Percentiles rank a stretch among this genome's conserved stretches.
Conservation (phyloP, 2,329 filamentous ascomycete species). For the Sclerotinia trifoliorum region DNA sequence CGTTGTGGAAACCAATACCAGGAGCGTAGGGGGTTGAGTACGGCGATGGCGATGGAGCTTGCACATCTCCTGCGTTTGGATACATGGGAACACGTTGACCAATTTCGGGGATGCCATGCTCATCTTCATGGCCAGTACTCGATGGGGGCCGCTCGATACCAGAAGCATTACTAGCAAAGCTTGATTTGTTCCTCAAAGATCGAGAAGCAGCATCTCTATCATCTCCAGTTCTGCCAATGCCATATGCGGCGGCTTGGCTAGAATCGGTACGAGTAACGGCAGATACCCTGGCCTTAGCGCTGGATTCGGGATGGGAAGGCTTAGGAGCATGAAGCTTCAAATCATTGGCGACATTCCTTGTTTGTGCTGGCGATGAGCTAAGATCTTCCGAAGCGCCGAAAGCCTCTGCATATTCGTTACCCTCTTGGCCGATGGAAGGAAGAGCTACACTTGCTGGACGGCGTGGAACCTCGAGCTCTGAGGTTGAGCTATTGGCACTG, state of each 20-base stretch:
- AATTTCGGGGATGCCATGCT: slow-evolving; percentile 89
- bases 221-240: slow-evolving; percentile 69
- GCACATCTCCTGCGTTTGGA: slow-evolving; percentile 87
- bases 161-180: slow-evolving; percentile 51
- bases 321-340: slow-evolving; percentile 86
- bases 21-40: slow-evolving; percentile 32
- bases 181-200: slow-evolving; percentile 61
- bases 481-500: slow-evolving; percentile 40
- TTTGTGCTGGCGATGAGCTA: slow-evolving; percentile 63
- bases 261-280: slow-evolving; percentile 89
- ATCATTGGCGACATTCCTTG: slow-evolving; percentile 74
- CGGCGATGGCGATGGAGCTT: slow-evolving; percentile 83
- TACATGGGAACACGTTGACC: slow-evolving; percentile 93
- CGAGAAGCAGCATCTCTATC: slow-evolving; percentile 50
- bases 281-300: slow-evolving; percentile 79
- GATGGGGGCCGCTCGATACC: slow-evolving; percentile 54
- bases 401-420: slow-evolving; percentile 77
- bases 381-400: slow-evolving; percentile 49
- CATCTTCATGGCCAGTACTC: slow-evolving; percentile 56
- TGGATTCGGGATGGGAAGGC: slow-evolving; percentile 77
- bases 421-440: slow-evolving; percentile 86
- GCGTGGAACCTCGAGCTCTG: slow-evolving; percentile 44
- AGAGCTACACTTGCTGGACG: slow-evolving; percentile 75
- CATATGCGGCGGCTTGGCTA: slow-evolving; percentile 78
- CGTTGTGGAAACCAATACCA: slow-evolving; percentile 52